A percentile compares a stretch with the other conserved stretches of the same genome.
These are phyloP conservation scores for Pontederia crassipes DNA, from an alignment of 176 grass and related monocot genomes.

Conservation along the genomic window DNA sequence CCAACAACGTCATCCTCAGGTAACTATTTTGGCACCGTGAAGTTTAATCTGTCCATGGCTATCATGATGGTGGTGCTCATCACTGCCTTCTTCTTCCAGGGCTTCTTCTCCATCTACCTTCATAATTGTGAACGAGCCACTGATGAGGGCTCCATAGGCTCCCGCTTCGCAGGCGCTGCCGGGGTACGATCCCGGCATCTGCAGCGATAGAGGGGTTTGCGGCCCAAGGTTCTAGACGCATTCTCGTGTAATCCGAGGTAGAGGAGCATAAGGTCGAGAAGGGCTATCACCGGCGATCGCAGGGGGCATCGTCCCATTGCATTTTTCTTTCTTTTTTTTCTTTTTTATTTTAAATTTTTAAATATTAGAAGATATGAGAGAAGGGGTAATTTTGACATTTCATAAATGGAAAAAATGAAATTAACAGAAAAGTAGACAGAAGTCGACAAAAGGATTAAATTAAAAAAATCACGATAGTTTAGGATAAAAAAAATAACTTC, in stretches of 20 bases:
- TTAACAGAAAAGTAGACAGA: too few species aligned
- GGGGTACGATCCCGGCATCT: conserved; percentile 8
- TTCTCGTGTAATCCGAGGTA: conserved; percentile 63
- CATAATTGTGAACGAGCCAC: conserved; percentile 28
- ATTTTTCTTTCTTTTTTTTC: too few species aligned
- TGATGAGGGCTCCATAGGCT: not conserved
- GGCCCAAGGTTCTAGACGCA: conserved; percentile 30
- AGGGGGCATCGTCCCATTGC: conserved; percentile 34
- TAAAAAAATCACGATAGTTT: too few species aligned
- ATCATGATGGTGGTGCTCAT: conserved; percentile 40
- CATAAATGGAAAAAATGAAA: too few species aligned
- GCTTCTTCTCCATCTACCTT: conserved; percentile 39
- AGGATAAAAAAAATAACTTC: too few species aligned
- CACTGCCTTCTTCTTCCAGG: conserved; percentile 28
- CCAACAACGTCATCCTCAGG: not conserved
- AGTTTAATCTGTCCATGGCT: conserved; percentile 29
- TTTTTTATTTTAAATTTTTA: too few species aligned
- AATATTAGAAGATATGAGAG: too few species aligned
- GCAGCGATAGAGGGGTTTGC: conserved; percentile 30
- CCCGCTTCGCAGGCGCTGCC: not conserved
- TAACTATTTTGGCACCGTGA: conserved; percentile 15
- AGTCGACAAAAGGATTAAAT: too few species aligned
- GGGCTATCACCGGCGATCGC: conserved; percentile 54
- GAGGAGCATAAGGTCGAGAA: conserved; percentile 46
- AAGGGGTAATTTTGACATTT: too few species aligned